Conservation (phyloP, 2,329 filamentous ascomycete species). For the Rutstroemia sydowiana region DNA sequence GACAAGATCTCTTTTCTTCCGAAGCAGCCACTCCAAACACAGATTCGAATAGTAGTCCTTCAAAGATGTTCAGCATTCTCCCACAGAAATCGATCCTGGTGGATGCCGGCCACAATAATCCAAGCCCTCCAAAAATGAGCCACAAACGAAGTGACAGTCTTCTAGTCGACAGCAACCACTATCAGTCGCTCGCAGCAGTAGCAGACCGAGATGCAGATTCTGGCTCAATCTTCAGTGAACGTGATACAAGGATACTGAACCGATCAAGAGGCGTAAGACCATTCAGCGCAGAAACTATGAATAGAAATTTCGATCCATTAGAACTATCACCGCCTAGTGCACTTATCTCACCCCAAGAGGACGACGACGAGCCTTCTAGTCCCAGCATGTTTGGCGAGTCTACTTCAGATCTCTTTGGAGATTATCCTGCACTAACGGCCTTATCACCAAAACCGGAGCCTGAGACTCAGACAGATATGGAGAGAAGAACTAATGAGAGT, state of each 20-base stretch:
- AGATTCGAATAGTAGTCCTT: conserved; percentile 28
- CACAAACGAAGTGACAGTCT: conserved; percentile 48
- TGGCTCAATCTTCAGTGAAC: conserved; percentile 45
- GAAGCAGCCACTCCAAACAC: conserved; percentile 30
- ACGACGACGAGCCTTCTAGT: neutral
- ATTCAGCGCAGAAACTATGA: conserved; percentile 44
- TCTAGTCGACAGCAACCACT: conserved; percentile 43
- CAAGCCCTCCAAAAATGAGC: conserved; percentile 15
- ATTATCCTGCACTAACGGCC: neutral
- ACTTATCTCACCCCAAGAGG: neutral
- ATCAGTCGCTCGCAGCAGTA: conserved; percentile 51
- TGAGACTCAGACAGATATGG: neutral
- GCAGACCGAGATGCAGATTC: conserved; percentile 32
- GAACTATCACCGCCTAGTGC: conserved; percentile 8
- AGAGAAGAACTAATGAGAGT: neutral
- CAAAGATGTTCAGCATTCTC: conserved; percentile 57
- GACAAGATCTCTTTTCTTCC: conserved; percentile 52
- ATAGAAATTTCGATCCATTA: conserved; percentile 19
- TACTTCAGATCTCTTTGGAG: conserved; percentile 1
- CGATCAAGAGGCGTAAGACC: conserved; percentile 47
- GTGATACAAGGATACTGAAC: conserved; percentile 35
- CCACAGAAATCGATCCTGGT: conserved; percentile 57
- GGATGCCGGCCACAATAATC: conserved; percentile 36
- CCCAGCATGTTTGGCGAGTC: neutral
- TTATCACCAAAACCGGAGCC: no score